Percentiles rank a stretch among this genome's conserved stretches.
phyloP scores from a whole-genome alignment of 306 rosid species.

The Acacia acuminata region DNA sequence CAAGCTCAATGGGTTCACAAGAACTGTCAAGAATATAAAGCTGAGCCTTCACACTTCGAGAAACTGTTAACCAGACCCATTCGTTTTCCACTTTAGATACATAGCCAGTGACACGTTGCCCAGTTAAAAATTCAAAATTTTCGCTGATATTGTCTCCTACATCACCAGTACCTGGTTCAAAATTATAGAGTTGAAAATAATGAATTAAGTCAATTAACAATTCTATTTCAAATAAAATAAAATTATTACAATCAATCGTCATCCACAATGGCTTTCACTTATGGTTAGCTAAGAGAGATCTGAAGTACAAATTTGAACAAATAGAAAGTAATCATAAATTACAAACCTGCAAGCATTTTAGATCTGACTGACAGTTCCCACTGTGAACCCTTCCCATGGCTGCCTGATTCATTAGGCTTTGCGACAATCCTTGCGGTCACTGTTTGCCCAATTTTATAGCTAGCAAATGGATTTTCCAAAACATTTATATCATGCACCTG shows the following conservation, averaged over 20 bases:
- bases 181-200: conserved; percentile 13
- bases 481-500: conserved; percentile 64
- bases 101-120: conserved; percentile 72
- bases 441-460: conserved; percentile 76
- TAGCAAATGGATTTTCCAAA: conserved; percentile 66
- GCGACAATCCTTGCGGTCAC: conserved; percentile 73
- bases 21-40: conserved; percentile 81
- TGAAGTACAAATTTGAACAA: not conserved
- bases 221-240: not conserved
- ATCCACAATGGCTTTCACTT: not conserved
- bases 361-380: conserved; percentile 87
- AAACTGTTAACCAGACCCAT: conserved; percentile 81
- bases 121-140: conserved; percentile 53
- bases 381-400: conserved; percentile 44
- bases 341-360: conserved; percentile 58
- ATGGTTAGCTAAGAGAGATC: not conserved
- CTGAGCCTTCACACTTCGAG: conserved; percentile 69
- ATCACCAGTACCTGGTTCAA: conserved; percentile 58
- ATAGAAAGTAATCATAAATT: not conserved
- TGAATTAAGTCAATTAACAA: not conserved
- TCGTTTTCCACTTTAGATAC: conserved; percentile 75
- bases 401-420: conserved; percentile 58
- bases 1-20: conserved; percentile 73
- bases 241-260: conserved; percentile 8
- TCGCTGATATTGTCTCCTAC: conserved; percentile 37